Evolutionary conservation across 2,329 filamentous ascomycete genomes (phyloP), one percentile per base, ranked within the genome.

Genomic region (Penicillium olsonii): DNA sequence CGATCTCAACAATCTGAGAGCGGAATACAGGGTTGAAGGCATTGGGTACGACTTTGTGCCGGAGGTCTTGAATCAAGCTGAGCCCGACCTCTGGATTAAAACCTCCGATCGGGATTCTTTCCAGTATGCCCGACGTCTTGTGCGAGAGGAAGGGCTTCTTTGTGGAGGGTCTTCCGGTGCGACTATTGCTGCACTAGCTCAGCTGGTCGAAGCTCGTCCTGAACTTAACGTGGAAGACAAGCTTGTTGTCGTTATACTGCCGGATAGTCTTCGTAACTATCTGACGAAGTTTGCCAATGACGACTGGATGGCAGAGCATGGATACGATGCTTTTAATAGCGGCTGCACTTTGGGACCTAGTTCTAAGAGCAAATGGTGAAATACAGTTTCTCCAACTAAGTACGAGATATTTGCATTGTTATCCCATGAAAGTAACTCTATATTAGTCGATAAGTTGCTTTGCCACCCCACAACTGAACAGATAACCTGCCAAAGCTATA

Each of bases 1-100:
- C 60, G 63, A 68, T 11, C 76, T 96, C 57, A 77, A 87, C 85
- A 87, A 57, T 80, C 83, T 64, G 80, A 82, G n/a, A 52, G 89
- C 94, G 64, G 83, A 87, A 68, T 96, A 96, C 78, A 95, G 95
- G 76, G 90, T 96, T 1, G 91, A 96, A 75, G 91, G 91, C 27
- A 96, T 96, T 59, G 91, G 91, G n/a, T 96, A 96, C 68, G 91
- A 96, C 70, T 96, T 96, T 69, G 86, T 96, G 51, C 91, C 92
- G 3, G 89, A 95, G 22, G 91, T 96, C 6, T 77, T 96, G 42
- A 84, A 90, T 57, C 88, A 86, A 65, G 72, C 84, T 19, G 69
- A 81, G 3, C 87, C 96, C 14, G 87, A 95, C 70, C 85, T 85
- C 67, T 96, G 91, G 91, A 95, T 95, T 78, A 96, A 96, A 83